phyloP scores from a whole-genome alignment of 352 stramenopile genomes.

The Globisporangium parvum region DNA sequence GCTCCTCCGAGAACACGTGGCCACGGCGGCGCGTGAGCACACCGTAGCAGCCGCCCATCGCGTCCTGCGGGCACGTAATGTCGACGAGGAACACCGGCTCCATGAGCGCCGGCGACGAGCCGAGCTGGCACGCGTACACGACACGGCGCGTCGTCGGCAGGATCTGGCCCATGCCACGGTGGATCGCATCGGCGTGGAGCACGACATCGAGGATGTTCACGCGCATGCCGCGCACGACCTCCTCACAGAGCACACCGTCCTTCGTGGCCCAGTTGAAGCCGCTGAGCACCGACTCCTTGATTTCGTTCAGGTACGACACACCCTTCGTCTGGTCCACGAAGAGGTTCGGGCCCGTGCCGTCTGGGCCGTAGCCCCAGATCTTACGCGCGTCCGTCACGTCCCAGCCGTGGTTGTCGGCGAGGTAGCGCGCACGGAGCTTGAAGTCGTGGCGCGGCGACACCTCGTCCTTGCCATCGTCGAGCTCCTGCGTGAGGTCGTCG shows the following conservation, averaged over 20 bases:
- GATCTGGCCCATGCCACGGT: constrained; percentile 99
- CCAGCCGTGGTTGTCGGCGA: constrained; percentile 97
- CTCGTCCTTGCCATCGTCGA: constrained; percentile 96
- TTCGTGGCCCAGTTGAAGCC: constrained; percentile 99
- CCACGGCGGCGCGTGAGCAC: constrained; percentile 97
- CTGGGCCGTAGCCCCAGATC: constrained; percentile 99
- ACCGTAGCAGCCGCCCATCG: constrained; percentile 98
- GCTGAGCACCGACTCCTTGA: constrained; percentile 98
- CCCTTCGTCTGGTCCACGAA: constrained; percentile 99
- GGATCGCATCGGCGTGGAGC: constrained; percentile 99
- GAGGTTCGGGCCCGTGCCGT: constrained; percentile 98
- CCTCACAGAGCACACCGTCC: constrained; percentile 97
- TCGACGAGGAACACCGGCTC: constrained; percentile 99
- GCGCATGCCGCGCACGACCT: constrained; percentile 95
- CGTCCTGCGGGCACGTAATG: constrained; percentile 98
- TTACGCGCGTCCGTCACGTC: constrained; percentile 98
- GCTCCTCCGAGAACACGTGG: constrained; percentile 98
- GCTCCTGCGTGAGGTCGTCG: constrained; percentile 94
- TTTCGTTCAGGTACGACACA: constrained; percentile 99
- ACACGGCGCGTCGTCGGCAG: constrained; percentile 98
- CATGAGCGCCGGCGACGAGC: constrained; percentile 92
- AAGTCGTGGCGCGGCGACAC: constrained; percentile 90
- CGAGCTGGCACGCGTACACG: constrained; percentile 96
- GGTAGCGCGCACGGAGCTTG: constrained; percentile 96
- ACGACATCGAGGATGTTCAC: constrained; percentile 99